Base-by-base conservation (phyloP, 140 eudicot genomes). In the Flaveria floridana region DNA sequence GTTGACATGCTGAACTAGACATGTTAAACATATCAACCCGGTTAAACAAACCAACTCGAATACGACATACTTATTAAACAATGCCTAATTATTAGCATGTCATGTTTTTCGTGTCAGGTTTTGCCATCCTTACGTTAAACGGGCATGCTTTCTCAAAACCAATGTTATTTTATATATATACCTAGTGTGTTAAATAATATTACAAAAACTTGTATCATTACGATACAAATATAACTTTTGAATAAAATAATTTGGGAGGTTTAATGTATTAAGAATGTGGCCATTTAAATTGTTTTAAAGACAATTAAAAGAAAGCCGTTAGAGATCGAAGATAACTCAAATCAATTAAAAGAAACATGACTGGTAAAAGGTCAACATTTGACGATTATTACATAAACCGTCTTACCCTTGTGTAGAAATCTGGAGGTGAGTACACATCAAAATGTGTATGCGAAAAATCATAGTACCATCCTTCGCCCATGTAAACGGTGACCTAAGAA, bases 401-500 rank as follows among this genome's bases (percentile, higher is more conserved):
- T 13, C 85, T 80, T 79, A 91, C 97, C 91, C 89, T 86, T 11
- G 91, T 81, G 76, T 89, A 91, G 82, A 91, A 89, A 87, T 91
- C 97, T 23, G 97, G 97, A 66, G 96, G 96, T 14, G 97, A 89
- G 78, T 86, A 91, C 0, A 83, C 79, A 79, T 91, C 97, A 65
- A 91, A 91, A 83, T 91, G 93, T 34, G 91, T 89, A 50, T 84
- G 88, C 21, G 44, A 55, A 83, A 91, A 91, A 78, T 91, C 96
- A 75, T 53, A 78, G 73, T 85, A 79, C 97, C 97, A 91, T 73
- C 97, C 97, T 81, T 91, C 97, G 21, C 97, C 97, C 97, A 91
- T 91, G 72, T 79, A 91, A 28, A 89, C 80, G 3, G 96, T 91
- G 65, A 91, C 97, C 97, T 91, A 84, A 56, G 62, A 39, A 61